A percentile compares a stretch with the other conserved stretches of the same genome.
phyloP scores from a whole-genome alignment of 495 filamentous ascomycete species.

The Aspergillus olivimuriae region DNA sequence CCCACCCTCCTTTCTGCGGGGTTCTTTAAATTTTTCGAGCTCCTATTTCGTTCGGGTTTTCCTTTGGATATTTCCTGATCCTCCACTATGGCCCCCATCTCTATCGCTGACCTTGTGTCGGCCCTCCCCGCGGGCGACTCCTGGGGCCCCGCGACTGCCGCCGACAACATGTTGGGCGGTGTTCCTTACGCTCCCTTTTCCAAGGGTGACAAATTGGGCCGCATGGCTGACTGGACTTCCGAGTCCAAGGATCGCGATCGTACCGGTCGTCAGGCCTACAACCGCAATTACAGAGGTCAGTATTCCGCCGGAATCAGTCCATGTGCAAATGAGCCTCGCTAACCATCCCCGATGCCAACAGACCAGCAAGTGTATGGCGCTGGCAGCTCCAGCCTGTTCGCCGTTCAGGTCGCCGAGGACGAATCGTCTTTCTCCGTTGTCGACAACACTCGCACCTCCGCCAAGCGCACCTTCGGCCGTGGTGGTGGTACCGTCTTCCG shows the following conservation, averaged over 20 bases:
- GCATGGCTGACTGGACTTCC: conserved; percentile 98
- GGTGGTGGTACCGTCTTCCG: conserved; percentile 83
- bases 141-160: conserved; percentile 80
- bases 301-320: conserved; percentile 3
- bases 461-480: conserved; percentile 80
- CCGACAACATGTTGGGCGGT: conserved; percentile 81
- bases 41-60: conserved; percentile 8
- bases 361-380: conserved; percentile 97
- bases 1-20: conserved; percentile 7
- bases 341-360: conserved; percentile 25
- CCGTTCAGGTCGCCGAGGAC: conserved; percentile 85
- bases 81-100: conserved; percentile 47
- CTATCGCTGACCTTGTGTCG: conserved; percentile 53
- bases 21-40: conserved; percentile 11
- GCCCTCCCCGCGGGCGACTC: conserved; percentile 58
- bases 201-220: conserved; percentile 96
- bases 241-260: conserved; percentile 84
- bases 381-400: conserved; percentile 78
- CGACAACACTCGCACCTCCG: conserved; percentile 79
- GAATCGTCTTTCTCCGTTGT: conserved; percentile 97
- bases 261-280: conserved; percentile 78
- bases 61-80: not conserved
- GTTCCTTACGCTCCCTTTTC: conserved; percentile 97
- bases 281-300: conserved; percentile 85
- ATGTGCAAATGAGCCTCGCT: not conserved